A percentile compares a stretch with the other conserved stretches of the same genome.
Conservation (phyloP, 768 basidiomycete species). For the Boletellus emodensis region DNA sequence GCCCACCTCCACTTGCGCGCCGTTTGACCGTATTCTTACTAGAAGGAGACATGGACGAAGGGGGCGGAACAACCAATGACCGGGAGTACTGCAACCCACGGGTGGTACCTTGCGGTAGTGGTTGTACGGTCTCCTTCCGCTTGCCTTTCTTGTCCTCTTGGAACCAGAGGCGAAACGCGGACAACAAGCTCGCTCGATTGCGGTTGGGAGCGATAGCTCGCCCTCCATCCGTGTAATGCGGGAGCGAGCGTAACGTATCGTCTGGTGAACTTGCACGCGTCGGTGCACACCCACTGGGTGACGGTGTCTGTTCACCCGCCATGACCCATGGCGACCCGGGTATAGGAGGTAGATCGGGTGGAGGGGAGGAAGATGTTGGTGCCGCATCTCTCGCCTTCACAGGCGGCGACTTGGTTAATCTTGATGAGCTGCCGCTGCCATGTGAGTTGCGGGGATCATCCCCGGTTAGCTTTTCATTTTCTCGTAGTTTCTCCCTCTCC, state of each 20-base stretch:
- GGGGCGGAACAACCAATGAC: conserved; percentile 21
- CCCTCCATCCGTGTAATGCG: conserved; percentile 34
- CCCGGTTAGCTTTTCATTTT: conserved; percentile 41
- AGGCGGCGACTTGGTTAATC: conserved; percentile 68
- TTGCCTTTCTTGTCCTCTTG: conserved; percentile 89
- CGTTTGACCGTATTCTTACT: conserved; percentile 44
- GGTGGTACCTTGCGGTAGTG: conserved; percentile 18
- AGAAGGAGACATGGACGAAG: conserved; percentile 28
- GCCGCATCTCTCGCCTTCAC: conserved; percentile 47
- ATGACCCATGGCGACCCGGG: conserved; percentile 74
- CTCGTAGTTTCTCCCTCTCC: conserved; percentile 40
- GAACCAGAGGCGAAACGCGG: conserved; percentile 88
- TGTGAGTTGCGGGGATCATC: conserved; percentile 65
- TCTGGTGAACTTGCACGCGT: conserved; percentile 55
- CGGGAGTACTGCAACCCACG: conserved; percentile 25
- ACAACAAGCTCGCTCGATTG: conserved; percentile 76
- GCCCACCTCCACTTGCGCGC: conserved; percentile 42
- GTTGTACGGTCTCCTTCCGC: conserved; percentile 48
- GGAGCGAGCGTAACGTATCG: conserved; percentile 47
- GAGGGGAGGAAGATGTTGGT: conserved; percentile 48
- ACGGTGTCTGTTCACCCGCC: conserved; percentile 42
- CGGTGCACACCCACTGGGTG: conserved; percentile 33
- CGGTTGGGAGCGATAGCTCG: conserved; percentile 41
- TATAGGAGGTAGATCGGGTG: conserved; percentile 35
- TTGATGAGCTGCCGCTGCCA: conserved; percentile 54